These are phyloP conservation scores for Zymoseptoria ardabiliae DNA, from an alignment of 2,329 filamentous ascomycete species.

Conservation along the genomic window DNA sequence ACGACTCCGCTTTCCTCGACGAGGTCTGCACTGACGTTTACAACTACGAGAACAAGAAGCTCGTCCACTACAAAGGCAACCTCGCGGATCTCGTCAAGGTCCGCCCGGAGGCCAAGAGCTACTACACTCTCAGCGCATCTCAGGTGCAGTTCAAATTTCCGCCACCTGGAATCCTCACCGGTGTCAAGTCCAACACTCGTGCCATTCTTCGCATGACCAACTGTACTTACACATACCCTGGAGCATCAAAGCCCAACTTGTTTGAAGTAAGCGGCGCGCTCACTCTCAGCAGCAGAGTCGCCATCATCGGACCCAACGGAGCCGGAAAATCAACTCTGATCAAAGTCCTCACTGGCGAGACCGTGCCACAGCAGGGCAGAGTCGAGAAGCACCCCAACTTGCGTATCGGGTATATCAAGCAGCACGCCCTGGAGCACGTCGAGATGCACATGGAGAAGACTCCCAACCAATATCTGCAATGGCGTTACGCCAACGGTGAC, in stretches of 20 bases:
- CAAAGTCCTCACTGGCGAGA: slow-evolving; percentile 91
- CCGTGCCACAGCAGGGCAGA: slow-evolving; percentile 71
- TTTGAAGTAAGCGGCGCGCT: slow-evolving; percentile 80
- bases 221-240: slow-evolving; percentile 90
- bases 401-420: slow-evolving; percentile 98
- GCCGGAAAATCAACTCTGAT: slow-evolving; percentile 97
- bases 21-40: slow-evolving; percentile 98
- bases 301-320: slow-evolving; percentile 95
- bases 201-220: slow-evolving; percentile 93
- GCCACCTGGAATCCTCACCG: slow-evolving; percentile 83
- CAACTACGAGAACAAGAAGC: slow-evolving; percentile 97
- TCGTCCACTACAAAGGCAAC: slow-evolving; percentile 78
- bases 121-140: slow-evolving; percentile 88
- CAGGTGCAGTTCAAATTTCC: slow-evolving; percentile 97
- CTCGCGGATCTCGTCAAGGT: slow-evolving; percentile 76
- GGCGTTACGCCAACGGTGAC: slow-evolving; percentile 95
- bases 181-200: slow-evolving; percentile 90
- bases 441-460: slow-evolving; percentile 99
- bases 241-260: slow-evolving; percentile 78
- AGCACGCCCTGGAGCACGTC: slow-evolving; percentile 97
- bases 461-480: slow-evolving; percentile 96
- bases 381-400: slow-evolving; percentile 98
- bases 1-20: slow-evolving; percentile 96
- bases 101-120: slow-evolving; percentile 91
- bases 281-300: slow-evolving; percentile 81